Base-by-base conservation (phyloP, 139 green algal genomes). In the Chara braunii region DNA sequence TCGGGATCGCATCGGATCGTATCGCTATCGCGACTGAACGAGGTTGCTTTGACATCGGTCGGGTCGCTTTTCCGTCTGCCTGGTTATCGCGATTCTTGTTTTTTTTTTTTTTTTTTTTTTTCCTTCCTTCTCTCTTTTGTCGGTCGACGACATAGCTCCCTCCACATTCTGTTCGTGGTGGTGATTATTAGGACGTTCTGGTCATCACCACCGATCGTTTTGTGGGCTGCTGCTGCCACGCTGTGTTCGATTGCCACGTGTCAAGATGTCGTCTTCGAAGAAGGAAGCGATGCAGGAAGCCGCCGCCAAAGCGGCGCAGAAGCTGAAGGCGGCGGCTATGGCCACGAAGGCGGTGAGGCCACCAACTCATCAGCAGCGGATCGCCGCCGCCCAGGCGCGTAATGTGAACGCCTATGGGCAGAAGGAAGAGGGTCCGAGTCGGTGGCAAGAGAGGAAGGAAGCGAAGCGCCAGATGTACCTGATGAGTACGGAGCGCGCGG, bases 351-450 rank as follows among this genome's bases (percentile, higher is more conserved):
- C 59, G 22, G 65, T 43, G 12, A 30, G 60, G 14, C 45, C 28
- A 9, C 18, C 43, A 24, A 29, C 33, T 24, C 56, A 70, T 32
- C 40, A 37, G 12, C 57, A 75, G 65, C 43, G 55, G 14, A 58
- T 43, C 3, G 65, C 65, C 7, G 22, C 32, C 0, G 65, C 56
- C 34, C 43, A 56, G 23, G 65, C 56, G 24, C 60, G 57, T 18
- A 71, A 71, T 26, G 67, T 76, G 9, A 76, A 76, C 43, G 67
- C 67, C 9, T 76, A 76, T 32, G 67, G 67, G 30, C 67, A 76
- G 35, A 76, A 76, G 34, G 67, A 76, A 32, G 67, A 76, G 30
- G 67, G 67, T 18, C 59, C 67, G 26, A 64, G 43, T 45, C 43
- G 67, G 1, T 76, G 67, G 67, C 67, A 76, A 45, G 67, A 76